A percentile compares a stretch with the other conserved stretches of the same genome.
These are phyloP conservation scores for Globisporangium barbulae DNA, from an alignment of 352 stramenopile genomes.

Conservation along the genomic window DNA sequence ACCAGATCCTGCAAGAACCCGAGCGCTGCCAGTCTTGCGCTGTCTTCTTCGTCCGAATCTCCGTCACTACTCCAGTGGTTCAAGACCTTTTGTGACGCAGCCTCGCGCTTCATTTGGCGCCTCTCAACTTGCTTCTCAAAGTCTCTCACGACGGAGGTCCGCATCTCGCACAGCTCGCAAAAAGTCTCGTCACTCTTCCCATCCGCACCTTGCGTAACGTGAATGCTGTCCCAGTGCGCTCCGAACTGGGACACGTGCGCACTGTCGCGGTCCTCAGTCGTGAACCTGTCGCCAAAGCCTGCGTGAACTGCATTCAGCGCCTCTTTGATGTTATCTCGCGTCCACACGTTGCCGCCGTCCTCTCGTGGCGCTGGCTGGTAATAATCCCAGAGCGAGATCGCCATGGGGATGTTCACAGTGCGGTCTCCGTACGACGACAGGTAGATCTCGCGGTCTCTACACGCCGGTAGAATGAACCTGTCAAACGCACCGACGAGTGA, in stretches of 20 bases:
- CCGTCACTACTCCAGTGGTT: no score
- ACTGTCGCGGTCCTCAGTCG: background rate
- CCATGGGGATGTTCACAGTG: slow-evolving; percentile 5
- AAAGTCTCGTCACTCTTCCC: background rate
- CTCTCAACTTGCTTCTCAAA: background rate
- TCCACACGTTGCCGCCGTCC: background rate
- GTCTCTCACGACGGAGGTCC: background rate
- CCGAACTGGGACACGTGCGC: slow-evolving; percentile 6
- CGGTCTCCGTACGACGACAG: slow-evolving; percentile 7
- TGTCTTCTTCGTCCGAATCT: background rate
- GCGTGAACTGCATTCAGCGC: slow-evolving; percentile 1
- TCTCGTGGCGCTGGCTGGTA: background rate
- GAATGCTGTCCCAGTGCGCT: slow-evolving; percentile 11
- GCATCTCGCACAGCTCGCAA: slow-evolving; percentile 3
- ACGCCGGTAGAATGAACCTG: slow-evolving; percentile 5
- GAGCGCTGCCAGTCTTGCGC: background rate
- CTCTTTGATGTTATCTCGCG: background rate
- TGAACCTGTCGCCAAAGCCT: background rate
- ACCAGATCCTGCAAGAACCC: background rate
- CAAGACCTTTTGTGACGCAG: background rate
- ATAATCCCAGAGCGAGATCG: slow-evolving; percentile 7
- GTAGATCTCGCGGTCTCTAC: background rate
- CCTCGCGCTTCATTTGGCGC: background rate
- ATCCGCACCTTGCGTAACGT: background rate
- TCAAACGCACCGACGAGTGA: background rate